Conservation (phyloP, 768 basidiomycete species). For the Lactarius pseudohatsudake region DNA sequence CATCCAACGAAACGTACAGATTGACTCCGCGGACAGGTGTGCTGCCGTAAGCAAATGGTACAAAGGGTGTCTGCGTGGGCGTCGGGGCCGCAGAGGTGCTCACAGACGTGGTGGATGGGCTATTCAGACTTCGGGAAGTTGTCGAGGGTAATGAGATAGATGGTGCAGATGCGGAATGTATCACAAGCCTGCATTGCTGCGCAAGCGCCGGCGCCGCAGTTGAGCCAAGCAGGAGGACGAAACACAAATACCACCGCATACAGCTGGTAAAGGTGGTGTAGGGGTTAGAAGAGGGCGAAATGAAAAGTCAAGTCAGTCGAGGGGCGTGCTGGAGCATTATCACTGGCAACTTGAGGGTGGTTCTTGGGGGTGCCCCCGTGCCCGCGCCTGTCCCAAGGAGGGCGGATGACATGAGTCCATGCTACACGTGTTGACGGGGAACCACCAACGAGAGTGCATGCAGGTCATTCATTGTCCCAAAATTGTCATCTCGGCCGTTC, state of each 20-base stretch:
- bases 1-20: conserved; percentile 44
- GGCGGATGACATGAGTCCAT: conserved; percentile 5
- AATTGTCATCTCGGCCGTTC: background rate
- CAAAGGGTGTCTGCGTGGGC: conserved; percentile 39
- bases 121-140: conserved; percentile 8
- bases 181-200: conserved; percentile 33
- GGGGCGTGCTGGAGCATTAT: conserved; percentile 1
- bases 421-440: conserved; percentile 22
- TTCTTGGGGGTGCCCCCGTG: conserved; percentile 4
- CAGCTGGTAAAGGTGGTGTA: background rate
- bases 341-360: background rate
- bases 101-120: conserved; percentile 5
- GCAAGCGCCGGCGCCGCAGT: conserved; percentile 10
- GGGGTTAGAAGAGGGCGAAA: background rate
- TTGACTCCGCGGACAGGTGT: conserved; percentile 59
- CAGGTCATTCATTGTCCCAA: background rate
- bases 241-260: conserved; percentile 19
- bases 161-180: conserved; percentile 14
- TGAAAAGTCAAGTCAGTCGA: background rate
- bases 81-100: conserved; percentile 24
- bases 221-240: conserved; percentile 1
- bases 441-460: background rate
- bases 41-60: conserved; percentile 38
- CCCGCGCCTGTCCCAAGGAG: background rate
- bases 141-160: conserved; percentile 24